Evolutionary conservation across 2,329 filamentous ascomycete genomes (phyloP), one percentile per base, ranked within the genome.

Genomic region (Curvularia sp.): DNA sequence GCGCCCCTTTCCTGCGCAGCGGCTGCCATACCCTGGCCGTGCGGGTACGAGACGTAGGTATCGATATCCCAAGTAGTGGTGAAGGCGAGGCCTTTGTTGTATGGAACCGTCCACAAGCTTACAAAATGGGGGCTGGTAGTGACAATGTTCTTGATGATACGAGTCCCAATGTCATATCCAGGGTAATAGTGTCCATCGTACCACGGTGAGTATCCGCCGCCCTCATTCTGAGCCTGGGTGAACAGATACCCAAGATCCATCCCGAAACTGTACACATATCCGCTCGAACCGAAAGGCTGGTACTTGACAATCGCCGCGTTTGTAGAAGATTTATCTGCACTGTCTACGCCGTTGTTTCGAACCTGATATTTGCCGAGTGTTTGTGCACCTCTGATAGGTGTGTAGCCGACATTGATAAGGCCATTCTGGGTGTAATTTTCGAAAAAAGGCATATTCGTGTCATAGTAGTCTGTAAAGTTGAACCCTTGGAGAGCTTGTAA

Each of bases 11-110:
- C 55, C n/a, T 58, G 55, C 25, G 55, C 55, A 9, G 55, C 55
- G 8, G 55, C 55, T 19, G 55, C 55, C 8, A 58, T 58, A 15
- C 55, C 55, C 30, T 58, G 55, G 5, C 55, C 55, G n/a, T 58
- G 55, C 0, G 55, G 55, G 12, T 58, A 58, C 8, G 55, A 58
- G 30, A 58, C 55, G 30, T 58, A 58, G 12, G 55, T 58, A 12
- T 58, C 55, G 8, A 58, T 58, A 5, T 58, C 55, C 55, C 55
- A 58, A 1, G 55, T 58, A 25, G 55, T 58, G 5, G 55, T 58
- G 32, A 58, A 58, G 6, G 45, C 55, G 2, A 58, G 55, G 6
- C 55, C 55, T 32, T 58, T 58, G 32, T 58, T 58, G 51, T 58
- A 58, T 6, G 55, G 55, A 28, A 58, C 55, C 5, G 55, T 48